Conservation (phyloP, 1,139 yeast genomes). For the Hanseniaspora uvarum region DNA sequence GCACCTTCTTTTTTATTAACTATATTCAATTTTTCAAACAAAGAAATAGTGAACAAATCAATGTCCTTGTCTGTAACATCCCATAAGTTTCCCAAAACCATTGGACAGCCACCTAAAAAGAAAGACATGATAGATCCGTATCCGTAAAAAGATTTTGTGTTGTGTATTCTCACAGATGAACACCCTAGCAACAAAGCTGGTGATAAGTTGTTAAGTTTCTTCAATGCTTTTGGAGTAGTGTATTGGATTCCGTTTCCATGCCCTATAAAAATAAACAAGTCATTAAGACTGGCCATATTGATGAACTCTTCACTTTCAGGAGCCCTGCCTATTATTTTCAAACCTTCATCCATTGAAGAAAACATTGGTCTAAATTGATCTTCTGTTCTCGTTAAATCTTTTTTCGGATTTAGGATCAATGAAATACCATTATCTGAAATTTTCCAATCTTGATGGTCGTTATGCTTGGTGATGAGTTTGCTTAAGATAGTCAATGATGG, state of each 20-base stretch:
- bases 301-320: conserved; percentile 50
- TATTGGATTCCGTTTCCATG: conserved; percentile 95
- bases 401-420: conserved; percentile 67
- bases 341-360: conserved; percentile 38
- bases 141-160: conserved; percentile 56
- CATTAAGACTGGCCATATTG: conserved; percentile 34
- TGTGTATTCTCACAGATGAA: conserved; percentile 64
- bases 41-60: conserved; percentile 56
- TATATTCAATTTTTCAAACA: conserved; percentile 57
- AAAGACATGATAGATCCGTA: conserved; percentile 70
- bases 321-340: conserved; percentile 21
- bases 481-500: conserved; percentile 53
- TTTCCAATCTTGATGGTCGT: conserved; percentile 19
- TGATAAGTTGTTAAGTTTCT: conserved; percentile 34
- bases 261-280: conserved; percentile 72
- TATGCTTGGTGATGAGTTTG: conserved; percentile 32
- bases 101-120: conserved; percentile 68
- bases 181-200: conserved; percentile 82
- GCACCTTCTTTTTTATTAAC: conserved; percentile 24
- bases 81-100: conserved; percentile 83
- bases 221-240: conserved; percentile 43
- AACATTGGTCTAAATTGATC: conserved; percentile 40
- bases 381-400: conserved; percentile 65
- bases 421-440: conserved; percentile 24
- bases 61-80: conserved; percentile 95